Percentiles rank a stretch among this genome's conserved stretches.
These are phyloP conservation scores for Coemansia sp. DNA, from an alignment of 371 early-diverging fungal species.

Conservation along the genomic window DNA sequence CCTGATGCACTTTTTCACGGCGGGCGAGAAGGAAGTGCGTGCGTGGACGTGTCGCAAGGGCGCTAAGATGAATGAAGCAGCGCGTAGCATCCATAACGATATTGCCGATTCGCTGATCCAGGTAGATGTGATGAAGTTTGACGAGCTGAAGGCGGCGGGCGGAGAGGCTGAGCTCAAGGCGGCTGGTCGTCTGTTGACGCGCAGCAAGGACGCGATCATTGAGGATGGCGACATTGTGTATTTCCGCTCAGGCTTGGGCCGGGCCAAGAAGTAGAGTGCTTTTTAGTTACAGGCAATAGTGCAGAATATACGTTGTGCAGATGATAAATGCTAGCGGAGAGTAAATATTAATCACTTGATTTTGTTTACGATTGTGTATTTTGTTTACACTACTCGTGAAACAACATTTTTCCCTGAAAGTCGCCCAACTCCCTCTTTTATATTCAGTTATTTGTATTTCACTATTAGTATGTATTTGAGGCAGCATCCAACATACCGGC, in stretches of 20 bases:
- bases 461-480: conserved; percentile 23
- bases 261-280: conserved; percentile 48
- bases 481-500: conserved; percentile 30
- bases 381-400: conserved; percentile 5
- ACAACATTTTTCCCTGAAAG: neutral
- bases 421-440: neutral
- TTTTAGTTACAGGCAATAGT: neutral
- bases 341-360: neutral
- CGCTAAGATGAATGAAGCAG: conserved; percentile 95
- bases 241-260: conserved; percentile 68
- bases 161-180: conserved; percentile 90
- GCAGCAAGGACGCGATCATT: conserved; percentile 95
- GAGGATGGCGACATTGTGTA: conserved; percentile 91
- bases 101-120: conserved; percentile 97
- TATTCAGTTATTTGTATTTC: neutral
- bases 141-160: conserved; percentile 79
- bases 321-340: neutral
- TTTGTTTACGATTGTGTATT: neutral
- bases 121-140: conserved; percentile 94
- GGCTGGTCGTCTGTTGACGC: conserved; percentile 89
- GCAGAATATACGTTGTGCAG: neutral
- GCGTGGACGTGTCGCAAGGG: conserved; percentile 93
- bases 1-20: conserved; percentile 97
- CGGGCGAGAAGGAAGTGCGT: conserved; percentile 89
- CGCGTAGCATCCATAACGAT: conserved; percentile 94